phyloP scores from a whole-genome alignment of 1,284 basidiomycete species.

The Hemileia vastatrix region DNA sequence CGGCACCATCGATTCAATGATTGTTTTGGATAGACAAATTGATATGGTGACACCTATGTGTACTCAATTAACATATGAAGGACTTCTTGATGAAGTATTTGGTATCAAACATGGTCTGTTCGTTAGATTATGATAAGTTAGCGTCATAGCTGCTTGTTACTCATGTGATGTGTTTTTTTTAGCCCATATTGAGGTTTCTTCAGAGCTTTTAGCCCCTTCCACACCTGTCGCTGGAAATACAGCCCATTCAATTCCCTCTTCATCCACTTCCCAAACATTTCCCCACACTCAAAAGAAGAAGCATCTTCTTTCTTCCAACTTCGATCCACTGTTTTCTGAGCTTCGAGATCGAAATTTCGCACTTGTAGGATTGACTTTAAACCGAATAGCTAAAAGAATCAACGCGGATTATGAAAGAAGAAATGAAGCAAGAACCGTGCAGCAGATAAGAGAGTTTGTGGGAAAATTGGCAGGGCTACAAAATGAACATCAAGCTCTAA shows the following conservation, averaged over 20 bases:
- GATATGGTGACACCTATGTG: constrained; percentile 93
- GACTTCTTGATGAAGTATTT: constrained; percentile 86
- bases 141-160: too few species aligned
- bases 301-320: constrained; percentile 63
- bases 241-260: constrained; percentile 22
- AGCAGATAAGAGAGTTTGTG: constrained; percentile 88
- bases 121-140: too few species aligned
- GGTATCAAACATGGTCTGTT: constrained; percentile 75
- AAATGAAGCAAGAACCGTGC: constrained; percentile 76
- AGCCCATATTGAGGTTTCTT: constrained; percentile 22
- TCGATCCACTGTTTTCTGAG: constrained; percentile 74
- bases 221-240: constrained; percentile 26
- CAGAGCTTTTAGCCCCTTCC: constrained; percentile 65
- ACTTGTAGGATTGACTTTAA: constrained; percentile 73
- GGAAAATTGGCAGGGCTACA: constrained; percentile 85
- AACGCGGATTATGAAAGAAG: constrained; percentile 84
- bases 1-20: constrained; percentile 65
- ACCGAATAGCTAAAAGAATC: constrained; percentile 67
- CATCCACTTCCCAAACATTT: constrained; percentile 18
- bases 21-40: constrained; percentile 80
- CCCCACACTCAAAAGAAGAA: constrained; percentile 55
- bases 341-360: constrained; percentile 89
- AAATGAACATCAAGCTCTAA: constrained; percentile 75
- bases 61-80: constrained; percentile 94
- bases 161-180: neutral